A percentile compares a stretch with the other conserved stretches of the same genome.
Conservation (phyloP, 2,329 filamentous ascomycete genomes). For the Cercospora sojina region DNA sequence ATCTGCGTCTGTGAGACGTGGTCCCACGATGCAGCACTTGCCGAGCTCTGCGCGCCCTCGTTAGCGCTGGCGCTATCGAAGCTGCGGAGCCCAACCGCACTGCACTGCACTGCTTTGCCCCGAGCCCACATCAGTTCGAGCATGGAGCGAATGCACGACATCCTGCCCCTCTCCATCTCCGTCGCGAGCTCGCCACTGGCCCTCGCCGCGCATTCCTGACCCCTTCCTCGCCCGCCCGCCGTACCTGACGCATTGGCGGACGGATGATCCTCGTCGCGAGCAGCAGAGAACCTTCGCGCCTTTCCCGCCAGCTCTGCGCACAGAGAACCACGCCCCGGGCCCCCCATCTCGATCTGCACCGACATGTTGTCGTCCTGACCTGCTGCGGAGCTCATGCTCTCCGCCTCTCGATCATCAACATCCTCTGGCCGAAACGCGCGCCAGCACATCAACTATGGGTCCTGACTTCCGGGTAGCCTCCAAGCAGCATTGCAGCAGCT, state of each 20-base stretch:
- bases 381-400: slow-evolving; percentile 36
- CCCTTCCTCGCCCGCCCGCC: not conserved
- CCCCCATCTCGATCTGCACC: slow-evolving; percentile 36
- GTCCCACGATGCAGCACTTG: slow-evolving; percentile 28
- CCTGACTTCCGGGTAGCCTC: slow-evolving; percentile 38
- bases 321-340: slow-evolving; percentile 12
- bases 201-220: not conserved
- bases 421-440: slow-evolving; percentile 77
- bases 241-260: slow-evolving; percentile 27
- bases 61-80: slow-evolving; percentile 30
- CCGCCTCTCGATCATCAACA: slow-evolving; percentile 36
- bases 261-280: slow-evolving; percentile 22
- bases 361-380: slow-evolving; percentile 33
- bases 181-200: slow-evolving; percentile 8
- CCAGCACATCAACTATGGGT: slow-evolving; percentile 77
- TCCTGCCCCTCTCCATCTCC: slow-evolving; percentile 17
- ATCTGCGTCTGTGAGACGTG: slow-evolving; percentile 13
- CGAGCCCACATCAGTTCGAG: slow-evolving; percentile 21
- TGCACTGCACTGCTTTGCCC: slow-evolving; percentile 20
- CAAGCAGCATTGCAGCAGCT: slow-evolving; percentile 32
- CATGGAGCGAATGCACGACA: slow-evolving; percentile 34
- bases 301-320: slow-evolving; percentile 20
- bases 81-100: slow-evolving; percentile 4
- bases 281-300: slow-evolving; percentile 20
- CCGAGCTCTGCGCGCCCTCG: too few relatives aligned